These are phyloP conservation scores for Suillus cothurnatus DNA, from an alignment of 768 basidiomycete species.

Conservation along the genomic window DNA sequence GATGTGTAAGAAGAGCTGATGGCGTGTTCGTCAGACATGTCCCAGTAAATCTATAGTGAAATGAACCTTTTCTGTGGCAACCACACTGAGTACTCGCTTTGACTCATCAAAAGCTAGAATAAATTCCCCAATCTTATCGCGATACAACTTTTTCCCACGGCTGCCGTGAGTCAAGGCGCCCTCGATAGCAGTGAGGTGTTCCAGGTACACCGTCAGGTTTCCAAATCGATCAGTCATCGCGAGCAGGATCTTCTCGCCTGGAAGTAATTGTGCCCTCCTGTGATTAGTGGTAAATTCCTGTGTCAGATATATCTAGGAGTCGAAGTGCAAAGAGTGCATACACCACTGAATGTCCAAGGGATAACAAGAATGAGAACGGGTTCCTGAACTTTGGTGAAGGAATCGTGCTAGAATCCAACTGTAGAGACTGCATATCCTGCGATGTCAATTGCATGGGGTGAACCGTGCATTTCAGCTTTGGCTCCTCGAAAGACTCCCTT, in stretches of 20 bases:
- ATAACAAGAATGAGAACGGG: conserved; percentile 20
- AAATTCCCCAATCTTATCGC: conserved; percentile 49
- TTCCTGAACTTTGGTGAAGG: conserved; percentile 26
- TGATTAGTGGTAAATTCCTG: not conserved
- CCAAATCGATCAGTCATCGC: conserved; percentile 39
- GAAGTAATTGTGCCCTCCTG: conserved; percentile 44
- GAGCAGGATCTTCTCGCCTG: conserved; percentile 42
- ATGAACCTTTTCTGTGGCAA: conserved; percentile 43
- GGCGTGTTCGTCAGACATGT: not conserved
- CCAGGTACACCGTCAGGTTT: conserved; percentile 42
- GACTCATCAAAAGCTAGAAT: conserved; percentile 54
- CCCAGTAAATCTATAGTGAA: too few relatives aligned
- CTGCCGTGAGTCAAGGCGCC: conserved; percentile 28
- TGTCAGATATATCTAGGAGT: not conserved
- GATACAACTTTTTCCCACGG: conserved; percentile 37
- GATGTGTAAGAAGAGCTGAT: conserved; percentile 43
- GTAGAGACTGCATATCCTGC: conserved; percentile 31
- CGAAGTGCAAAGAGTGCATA: not conserved
- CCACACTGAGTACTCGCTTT: conserved; percentile 49
- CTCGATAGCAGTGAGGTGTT: conserved; percentile 33
- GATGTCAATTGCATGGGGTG: conserved; percentile 29
- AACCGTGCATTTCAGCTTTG: conserved; percentile 21
- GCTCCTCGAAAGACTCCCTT: conserved; percentile 22
- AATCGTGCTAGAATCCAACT: conserved; percentile 23
- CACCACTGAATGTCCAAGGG: conserved; percentile 20